These are phyloP conservation scores for Talaromyces sp. DNA, from an alignment of 2,329 filamentous ascomycete genomes.

Conservation along the genomic window DNA sequence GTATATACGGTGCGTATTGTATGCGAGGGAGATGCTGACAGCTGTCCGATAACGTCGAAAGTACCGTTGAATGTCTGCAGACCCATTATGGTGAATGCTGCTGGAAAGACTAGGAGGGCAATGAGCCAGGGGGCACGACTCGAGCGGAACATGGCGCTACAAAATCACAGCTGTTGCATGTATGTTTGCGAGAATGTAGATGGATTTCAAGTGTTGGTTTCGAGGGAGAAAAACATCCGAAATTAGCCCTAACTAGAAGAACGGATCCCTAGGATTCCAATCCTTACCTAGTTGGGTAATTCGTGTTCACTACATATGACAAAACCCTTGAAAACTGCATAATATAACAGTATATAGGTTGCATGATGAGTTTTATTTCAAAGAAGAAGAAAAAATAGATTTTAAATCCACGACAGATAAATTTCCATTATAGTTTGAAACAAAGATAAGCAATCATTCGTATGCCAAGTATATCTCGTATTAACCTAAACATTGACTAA, in stretches of 20 bases:
- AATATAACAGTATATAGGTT: too few relatives aligned
- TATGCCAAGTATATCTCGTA: too few relatives aligned
- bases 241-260: background rate
- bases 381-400: too few relatives aligned
- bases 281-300: background rate
- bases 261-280: background rate
- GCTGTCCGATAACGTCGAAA: background rate
- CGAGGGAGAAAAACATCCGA: background rate
- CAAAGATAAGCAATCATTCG: too few relatives aligned
- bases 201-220: background rate
- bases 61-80: background rate
- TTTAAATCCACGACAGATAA: too few relatives aligned
- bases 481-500: too few relatives aligned
- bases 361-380: too few relatives aligned
- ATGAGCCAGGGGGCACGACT: background rate
- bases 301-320: background rate
- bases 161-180: background rate
- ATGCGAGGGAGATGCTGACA: background rate
- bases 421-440: too few relatives aligned
- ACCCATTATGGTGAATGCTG: background rate
- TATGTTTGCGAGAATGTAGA: background rate
- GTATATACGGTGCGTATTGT: background rate
- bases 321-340: too few relatives aligned
- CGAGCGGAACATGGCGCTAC: background rate
- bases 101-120: background rate